These are phyloP conservation scores for Tephrocybe sp. DNA, from an alignment of 768 basidiomycete species.

Conservation along the genomic window DNA sequence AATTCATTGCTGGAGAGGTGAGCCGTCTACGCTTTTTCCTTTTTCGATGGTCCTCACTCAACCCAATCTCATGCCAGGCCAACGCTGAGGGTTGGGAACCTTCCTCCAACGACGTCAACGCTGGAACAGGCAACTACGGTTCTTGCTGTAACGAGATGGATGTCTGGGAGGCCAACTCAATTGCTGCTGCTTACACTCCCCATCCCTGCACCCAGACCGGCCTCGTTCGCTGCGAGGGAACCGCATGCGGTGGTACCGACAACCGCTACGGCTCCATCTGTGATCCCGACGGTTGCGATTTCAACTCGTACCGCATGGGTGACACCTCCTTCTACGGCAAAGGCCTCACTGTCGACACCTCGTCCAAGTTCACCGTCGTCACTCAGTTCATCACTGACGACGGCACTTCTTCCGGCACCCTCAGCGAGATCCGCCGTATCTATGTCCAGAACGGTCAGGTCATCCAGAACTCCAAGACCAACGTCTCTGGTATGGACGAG, in stretches of 20 bases:
- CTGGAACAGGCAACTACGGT: conserved; percentile 43
- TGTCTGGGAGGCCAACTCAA: conserved; percentile 56
- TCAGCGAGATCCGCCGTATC: conserved; percentile 51
- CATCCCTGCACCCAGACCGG: conserved; percentile 44
- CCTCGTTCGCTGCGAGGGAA: conserved; percentile 41
- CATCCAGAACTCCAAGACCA: conserved; percentile 47
- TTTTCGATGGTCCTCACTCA: background rate
- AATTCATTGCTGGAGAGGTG: conserved; percentile 60
- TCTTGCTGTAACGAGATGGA: conserved; percentile 60
- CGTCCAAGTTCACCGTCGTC: conserved; percentile 50
- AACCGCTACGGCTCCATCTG: conserved; percentile 44
- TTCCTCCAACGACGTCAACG: conserved; percentile 37
- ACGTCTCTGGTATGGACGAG: conserved; percentile 38
- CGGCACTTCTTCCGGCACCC: conserved; percentile 43
- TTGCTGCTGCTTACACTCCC: conserved; percentile 48
- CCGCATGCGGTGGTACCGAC: conserved; percentile 30
- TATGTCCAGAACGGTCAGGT: conserved; percentile 52
- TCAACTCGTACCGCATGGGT: conserved; percentile 61
- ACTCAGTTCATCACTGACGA: conserved; percentile 54
- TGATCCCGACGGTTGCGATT: conserved; percentile 57
- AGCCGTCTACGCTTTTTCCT: conserved; percentile 6
- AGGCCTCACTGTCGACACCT: conserved; percentile 49
- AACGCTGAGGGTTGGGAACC: conserved; percentile 42
- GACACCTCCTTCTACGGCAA: conserved; percentile 43
- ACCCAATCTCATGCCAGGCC: conserved; percentile 28